Evolutionary conservation across 1,284 basidiomycete genomes (phyloP).

Genomic region (Boletus sp.): DNA sequence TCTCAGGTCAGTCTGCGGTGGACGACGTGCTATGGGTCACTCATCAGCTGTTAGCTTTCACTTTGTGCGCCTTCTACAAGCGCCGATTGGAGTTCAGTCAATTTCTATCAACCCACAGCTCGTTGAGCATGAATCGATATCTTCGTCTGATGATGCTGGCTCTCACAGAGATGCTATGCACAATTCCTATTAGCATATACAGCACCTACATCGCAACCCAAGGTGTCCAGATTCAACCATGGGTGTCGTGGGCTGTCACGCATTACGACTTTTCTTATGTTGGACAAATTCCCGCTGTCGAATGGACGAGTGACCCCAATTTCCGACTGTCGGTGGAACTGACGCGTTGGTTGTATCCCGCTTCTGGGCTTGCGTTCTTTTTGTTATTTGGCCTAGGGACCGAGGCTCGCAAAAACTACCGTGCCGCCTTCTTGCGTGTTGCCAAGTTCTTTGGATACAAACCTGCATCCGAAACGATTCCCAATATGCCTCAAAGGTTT

Average conservation of each 20-base stretch:
- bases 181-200: slow-evolving; percentile 33
- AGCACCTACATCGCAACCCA: slow-evolving; percentile 34
- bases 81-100: slow-evolving; percentile 29
- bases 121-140: slow-evolving; percentile 45
- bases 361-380: slow-evolving; percentile 40
- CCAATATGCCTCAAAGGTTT: slow-evolving; percentile 9
- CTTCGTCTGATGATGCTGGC: slow-evolving; percentile 53
- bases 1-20: slow-evolving; percentile 20
- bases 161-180: slow-evolving; percentile 40
- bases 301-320: slow-evolving; percentile 24
- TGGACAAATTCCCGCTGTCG: slow-evolving; percentile 27
- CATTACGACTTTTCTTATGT: slow-evolving; percentile 40
- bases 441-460: slow-evolving; percentile 17
- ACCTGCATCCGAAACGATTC: slow-evolving; percentile 6
- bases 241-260: slow-evolving; percentile 39
- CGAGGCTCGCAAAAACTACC: slow-evolving; percentile 38
- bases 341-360: slow-evolving; percentile 38
- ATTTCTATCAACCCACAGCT: slow-evolving; percentile 25
- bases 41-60: slow-evolving; percentile 24
- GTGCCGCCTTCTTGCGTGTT: slow-evolving; percentile 6
- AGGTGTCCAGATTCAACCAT: slow-evolving; percentile 35
- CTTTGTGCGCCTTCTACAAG: slow-evolving; percentile 29
- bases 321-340: slow-evolving; percentile 23
- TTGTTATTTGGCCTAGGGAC: slow-evolving; percentile 40
- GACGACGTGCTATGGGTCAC: background rate